Conservation (phyloP, 768 basidiomycete genomes). For the Nidularia sp. region DNA sequence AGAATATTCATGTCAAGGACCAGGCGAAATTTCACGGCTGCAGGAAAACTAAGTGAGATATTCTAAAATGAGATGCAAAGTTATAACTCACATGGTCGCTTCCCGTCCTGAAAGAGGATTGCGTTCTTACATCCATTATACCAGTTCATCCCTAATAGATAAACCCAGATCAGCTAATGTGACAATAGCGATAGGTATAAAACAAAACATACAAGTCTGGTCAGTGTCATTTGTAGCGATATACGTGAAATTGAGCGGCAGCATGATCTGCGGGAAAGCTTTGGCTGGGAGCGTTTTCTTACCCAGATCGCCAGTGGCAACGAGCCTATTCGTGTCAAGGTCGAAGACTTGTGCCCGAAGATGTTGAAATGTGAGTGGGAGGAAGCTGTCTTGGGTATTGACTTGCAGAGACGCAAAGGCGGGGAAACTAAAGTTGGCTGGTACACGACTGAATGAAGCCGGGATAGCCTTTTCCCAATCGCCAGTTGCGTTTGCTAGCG, state of each 20-base stretch:
- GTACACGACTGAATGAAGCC: conserved; percentile 64
- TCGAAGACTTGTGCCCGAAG: conserved; percentile 71
- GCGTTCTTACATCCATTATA: conserved; percentile 74
- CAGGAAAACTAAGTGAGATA: conserved; percentile 12
- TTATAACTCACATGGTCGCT: conserved; percentile 52
- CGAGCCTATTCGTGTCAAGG: conserved; percentile 53
- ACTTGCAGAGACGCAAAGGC: conserved; percentile 71
- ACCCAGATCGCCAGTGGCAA: conserved; percentile 66
- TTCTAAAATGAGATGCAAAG: not conserved
- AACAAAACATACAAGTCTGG: conserved; percentile 61
- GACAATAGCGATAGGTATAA: too few species aligned
- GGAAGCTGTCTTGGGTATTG: conserved; percentile 69
- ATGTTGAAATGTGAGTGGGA: conserved; percentile 71
- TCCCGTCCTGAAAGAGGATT: conserved; percentile 40
- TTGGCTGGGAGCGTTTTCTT: conserved; percentile 63
- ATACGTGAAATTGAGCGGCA: conserved; percentile 87
- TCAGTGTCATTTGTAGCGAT: conserved; percentile 76
- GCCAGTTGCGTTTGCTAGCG: conserved; percentile 59
- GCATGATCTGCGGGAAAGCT: conserved; percentile 51
- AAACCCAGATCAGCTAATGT: not conserved
- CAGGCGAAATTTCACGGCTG: conserved; percentile 62
- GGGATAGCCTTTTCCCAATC: conserved; percentile 53
- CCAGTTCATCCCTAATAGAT: conserved; percentile 61
- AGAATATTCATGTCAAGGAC: conserved; percentile 63
- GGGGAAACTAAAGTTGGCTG: conserved; percentile 90